Percentiles rank a stretch among this genome's conserved stretches.
These are phyloP conservation scores for Bathelium albidoporum DNA, from an alignment of 495 filamentous ascomycete species.

Conservation along the genomic window DNA sequence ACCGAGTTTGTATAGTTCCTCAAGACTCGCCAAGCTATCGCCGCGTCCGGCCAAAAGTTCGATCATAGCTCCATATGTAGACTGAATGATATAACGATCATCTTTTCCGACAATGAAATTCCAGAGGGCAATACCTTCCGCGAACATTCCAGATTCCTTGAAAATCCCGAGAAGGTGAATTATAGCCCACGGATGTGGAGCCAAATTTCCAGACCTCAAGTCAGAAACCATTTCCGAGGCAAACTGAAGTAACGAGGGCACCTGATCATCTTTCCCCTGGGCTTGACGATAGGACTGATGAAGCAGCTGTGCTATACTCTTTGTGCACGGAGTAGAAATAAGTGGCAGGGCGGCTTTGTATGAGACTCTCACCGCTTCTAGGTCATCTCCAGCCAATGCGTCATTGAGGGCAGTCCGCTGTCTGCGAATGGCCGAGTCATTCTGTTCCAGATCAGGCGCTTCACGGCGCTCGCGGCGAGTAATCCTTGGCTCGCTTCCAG, in stretches of 20 bases:
- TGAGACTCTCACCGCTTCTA: not conserved
- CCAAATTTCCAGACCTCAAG: constrained; percentile 22
- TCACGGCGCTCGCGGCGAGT: not conserved
- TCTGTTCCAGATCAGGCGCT: not conserved
- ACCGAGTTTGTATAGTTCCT: constrained; percentile 33
- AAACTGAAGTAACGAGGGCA: constrained; percentile 20
- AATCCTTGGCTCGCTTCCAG: not conserved
- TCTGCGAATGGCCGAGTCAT: not conserved
- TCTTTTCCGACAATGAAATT: constrained; percentile 31
- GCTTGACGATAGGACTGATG: constrained; percentile 12
- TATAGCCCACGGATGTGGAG: constrained; percentile 31
- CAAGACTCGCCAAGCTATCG: constrained; percentile 26
- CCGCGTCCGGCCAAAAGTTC: constrained; percentile 37
- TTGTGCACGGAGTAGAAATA: not conserved
- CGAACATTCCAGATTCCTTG: constrained; percentile 34
- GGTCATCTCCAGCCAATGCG: not conserved
- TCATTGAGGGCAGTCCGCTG: not conserved
- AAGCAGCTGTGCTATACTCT: constrained; percentile 10
- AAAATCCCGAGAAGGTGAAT: constrained; percentile 38
- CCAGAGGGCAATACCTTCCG: constrained; percentile 35
- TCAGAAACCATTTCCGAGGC: constrained; percentile 28
- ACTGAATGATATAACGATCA: constrained; percentile 26
- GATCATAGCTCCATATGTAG: constrained; percentile 39
- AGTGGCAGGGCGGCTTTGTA: not conserved
- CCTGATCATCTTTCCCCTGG: not conserved